Evolutionary conservation across 2,329 filamentous ascomycete genomes (phyloP), one percentile per base, ranked within the genome.

Genomic region (Periconia sp.): DNA sequence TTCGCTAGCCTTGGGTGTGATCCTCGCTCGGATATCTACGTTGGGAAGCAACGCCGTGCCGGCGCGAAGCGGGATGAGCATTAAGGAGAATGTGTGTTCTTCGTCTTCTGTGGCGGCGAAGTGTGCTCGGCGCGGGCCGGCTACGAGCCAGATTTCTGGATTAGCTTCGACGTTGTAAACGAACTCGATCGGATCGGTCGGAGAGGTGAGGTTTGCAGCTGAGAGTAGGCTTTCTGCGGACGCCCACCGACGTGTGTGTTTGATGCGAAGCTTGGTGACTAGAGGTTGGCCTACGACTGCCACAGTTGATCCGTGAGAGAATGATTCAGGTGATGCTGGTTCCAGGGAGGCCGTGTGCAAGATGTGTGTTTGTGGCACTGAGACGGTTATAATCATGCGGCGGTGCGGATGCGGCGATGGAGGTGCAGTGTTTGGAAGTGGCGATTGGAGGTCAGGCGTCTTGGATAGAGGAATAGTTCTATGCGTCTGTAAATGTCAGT

Each of bases 321-420:
- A 40, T 1, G 50, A 35, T 48, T 70, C 60, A 54, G 74, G 59
- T 42, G 68, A 72, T 67, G 72, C 65, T 62, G 90, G 73, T 27
- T 78, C 77, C 27, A 93, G 81, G 49, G 89, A 85, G 2, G 89
- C 88, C 0, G 90, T 95, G 72, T 96, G 89, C 0, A 97, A 84
- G 18, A 96, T 84, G 45, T 90, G 85, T 1, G 96, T 81, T 1
- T 88, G 86, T 0, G 93, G 93, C 1, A 99, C 85, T 54, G 96
- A 91, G 14, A 99, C 92, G 0, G 92, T 90, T 49, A 99, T 95
- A 30, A 89, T 79, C 62, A 99, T 92, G 13, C 85, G 86, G 18
- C 82, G 82, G 56, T 73, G 79, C 18, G 82, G 77, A 19, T 70
- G 72, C 66, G 41, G 64, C 3, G 65, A 71, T 31, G 52, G 58